Base-by-base conservation (phyloP, 1,284 basidiomycete species). In the Chiua sp. region DNA sequence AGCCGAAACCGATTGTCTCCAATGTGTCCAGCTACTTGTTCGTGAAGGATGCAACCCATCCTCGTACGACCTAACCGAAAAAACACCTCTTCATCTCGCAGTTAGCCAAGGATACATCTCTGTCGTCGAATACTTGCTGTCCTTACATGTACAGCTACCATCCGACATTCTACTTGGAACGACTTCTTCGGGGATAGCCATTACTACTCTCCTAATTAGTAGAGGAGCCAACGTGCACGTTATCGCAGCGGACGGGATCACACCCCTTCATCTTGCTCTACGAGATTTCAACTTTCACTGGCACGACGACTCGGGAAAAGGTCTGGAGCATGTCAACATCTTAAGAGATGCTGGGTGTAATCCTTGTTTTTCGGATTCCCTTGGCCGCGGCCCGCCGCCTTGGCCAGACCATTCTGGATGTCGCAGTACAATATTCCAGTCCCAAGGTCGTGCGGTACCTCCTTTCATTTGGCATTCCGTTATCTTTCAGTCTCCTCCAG, bases 71-170 rank as follows among this genome's bases (percentile, higher is more conserved):
- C 26, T 51, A 4, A 12, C 3, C 42, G 63, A 44, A 3, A 8
- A 55, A 50, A 63, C 64, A 1, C 57, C 64, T 0, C 54, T 66
- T 4, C 53, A 64, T 18, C 16, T 49, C 12, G 63, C 63, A 0
- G 28, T 26, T 7, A 11, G 1, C 1, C 1, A 1, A 1, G 47
- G 49, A 22, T 30, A 33, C 8, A 1, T 15, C 5, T 44, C 51
- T 2, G 4, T 56, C 1, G 22, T n/a, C 7, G 8, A 62, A 37
- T 51, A 52, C 30, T n/a, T 65, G 18, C 33, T 64, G 10, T 28
- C 49, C 3, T 13, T 49, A 3, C 3, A 16, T 7, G 18, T 55
- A 30, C 56, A 30, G 18, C 22, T 60, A 0, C 60, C 63, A 33
- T 12, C 46, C 23, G 39, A 65, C n/a, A 57, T 65, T 35, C 20